Evolutionary conservation across 495 filamentous ascomycete genomes (phyloP).

Genomic region (Hyaloscypha finlandica): DNA sequence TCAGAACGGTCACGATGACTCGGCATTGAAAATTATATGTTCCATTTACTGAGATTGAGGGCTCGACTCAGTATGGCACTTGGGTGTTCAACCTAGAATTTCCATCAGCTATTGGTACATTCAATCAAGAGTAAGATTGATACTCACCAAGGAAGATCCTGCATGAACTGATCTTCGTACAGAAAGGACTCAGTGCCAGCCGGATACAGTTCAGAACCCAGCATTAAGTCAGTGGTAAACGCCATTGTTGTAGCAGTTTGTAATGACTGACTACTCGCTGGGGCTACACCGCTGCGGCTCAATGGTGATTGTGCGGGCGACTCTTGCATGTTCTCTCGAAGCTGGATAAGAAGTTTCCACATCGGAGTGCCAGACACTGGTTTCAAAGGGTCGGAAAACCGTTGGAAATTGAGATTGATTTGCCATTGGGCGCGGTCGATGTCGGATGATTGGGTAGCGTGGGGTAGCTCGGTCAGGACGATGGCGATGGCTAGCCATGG

Average conservation of each 20-base stretch:
- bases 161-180: conserved; percentile 9
- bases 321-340: neutral
- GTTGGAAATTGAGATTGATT: conserved; percentile 18
- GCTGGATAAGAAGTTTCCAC: conserved; percentile 18
- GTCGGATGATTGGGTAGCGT: conserved; percentile 8
- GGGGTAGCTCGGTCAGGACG: conserved; percentile 18
- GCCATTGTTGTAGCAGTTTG: neutral
- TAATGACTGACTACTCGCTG: neutral
- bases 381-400: neutral
- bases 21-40: too few relatives aligned
- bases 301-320: neutral
- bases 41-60: too few relatives aligned
- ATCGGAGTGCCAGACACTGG: conserved; percentile 11
- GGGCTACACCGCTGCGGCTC: neutral
- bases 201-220: neutral
- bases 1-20: too few relatives aligned
- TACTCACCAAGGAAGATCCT: conserved; percentile 6
- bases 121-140: too few relatives aligned
- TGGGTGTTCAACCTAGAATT: too few relatives aligned
- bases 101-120: too few relatives aligned
- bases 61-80: too few relatives aligned
- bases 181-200: neutral
- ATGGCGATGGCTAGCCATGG: conserved; percentile 22
- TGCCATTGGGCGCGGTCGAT: conserved; percentile 21
- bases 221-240: neutral